These are phyloP conservation scores for Fusarium clavum DNA, from an alignment of 2,329 filamentous ascomycete genomes.

Conservation along the genomic window DNA sequence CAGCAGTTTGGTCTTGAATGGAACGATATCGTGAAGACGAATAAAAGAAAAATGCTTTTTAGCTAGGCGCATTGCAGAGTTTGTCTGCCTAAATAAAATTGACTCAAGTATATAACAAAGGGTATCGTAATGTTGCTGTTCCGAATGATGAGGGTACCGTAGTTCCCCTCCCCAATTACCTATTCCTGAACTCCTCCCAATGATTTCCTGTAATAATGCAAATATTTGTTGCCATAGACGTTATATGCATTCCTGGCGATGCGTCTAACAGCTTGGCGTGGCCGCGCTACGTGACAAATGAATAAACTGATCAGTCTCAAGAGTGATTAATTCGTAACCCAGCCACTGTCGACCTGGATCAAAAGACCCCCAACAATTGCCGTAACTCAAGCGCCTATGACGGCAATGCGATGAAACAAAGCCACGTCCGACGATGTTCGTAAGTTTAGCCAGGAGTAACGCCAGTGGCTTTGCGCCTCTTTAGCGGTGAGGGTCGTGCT, in stretches of 20 bases:
- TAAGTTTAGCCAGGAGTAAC: not conserved
- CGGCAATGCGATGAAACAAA: not conserved
- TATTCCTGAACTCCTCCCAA: constrained; percentile 26
- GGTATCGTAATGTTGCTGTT: constrained; percentile 27
- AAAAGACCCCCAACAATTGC: not conserved
- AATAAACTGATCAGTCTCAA: not conserved
- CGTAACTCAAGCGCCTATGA: constrained; percentile 11
- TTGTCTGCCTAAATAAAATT: not conserved
- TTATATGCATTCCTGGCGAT: not conserved
- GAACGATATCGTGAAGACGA: constrained; percentile 6
- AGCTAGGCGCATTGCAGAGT: not conserved
- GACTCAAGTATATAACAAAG: constrained; percentile 5
- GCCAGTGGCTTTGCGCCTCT: not conserved
- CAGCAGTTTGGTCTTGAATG: constrained; percentile 7
- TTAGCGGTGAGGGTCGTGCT: constrained; percentile 7
- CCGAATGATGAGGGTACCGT: constrained; percentile 10
- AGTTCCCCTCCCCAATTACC: not conserved
- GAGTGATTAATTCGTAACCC: not conserved
- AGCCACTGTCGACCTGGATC: not conserved
- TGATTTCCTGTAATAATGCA: constrained; percentile 1
- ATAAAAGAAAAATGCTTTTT: not conserved
- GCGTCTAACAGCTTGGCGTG: not conserved
- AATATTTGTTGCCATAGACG: not conserved
- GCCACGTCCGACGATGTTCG: not conserved
- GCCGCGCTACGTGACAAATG: not conserved